Percentiles rank a stretch among this genome's conserved stretches.
phyloP scores from a whole-genome alignment of 768 basidiomycete genomes.

The Hemileccinum rubropunctum region DNA sequence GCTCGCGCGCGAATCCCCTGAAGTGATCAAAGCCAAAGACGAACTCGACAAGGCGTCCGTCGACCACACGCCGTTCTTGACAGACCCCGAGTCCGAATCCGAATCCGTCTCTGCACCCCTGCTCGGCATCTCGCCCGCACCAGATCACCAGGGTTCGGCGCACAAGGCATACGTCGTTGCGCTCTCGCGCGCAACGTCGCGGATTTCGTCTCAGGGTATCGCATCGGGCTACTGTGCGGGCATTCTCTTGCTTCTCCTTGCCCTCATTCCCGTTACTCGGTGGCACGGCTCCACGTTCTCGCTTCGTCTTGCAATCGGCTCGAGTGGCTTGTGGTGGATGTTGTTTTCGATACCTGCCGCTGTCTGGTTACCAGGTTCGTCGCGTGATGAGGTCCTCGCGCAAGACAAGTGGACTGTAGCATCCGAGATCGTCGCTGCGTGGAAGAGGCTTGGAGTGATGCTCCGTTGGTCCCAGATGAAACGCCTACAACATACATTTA shows the following conservation, averaged over 20 bases:
- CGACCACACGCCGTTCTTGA: constrained; percentile 1
- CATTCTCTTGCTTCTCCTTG: constrained; percentile 68
- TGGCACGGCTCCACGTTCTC: constrained; percentile 76
- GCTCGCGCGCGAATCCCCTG: constrained; percentile 64
- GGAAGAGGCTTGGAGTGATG: constrained; percentile 76
- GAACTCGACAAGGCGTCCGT: constrained; percentile 22
- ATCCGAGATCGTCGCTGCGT: constrained; percentile 62
- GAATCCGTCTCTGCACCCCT: constrained; percentile 41
- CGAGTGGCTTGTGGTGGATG: constrained; percentile 89
- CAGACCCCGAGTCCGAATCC: neutral
- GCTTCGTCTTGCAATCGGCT: constrained; percentile 77
- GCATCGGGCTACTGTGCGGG: constrained; percentile 86
- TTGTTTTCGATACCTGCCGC: constrained; percentile 77
- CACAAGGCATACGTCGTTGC: constrained; percentile 48
- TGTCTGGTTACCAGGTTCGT: constrained; percentile 59
- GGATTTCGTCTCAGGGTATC: constrained; percentile 82
- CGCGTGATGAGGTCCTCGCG: neutral
- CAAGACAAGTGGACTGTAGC: constrained; percentile 41
- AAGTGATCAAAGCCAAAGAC: constrained; percentile 44
- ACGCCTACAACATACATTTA: constrained; percentile 79
- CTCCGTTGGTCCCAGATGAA: constrained; percentile 69
- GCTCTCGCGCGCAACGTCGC: constrained; percentile 73
- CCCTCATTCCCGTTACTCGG: constrained; percentile 73
- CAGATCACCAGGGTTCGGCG: constrained; percentile 17
- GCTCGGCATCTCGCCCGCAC: constrained; percentile 4